Percentiles rank a stretch among this genome's conserved stretches.
Conservation (phyloP, 2,329 filamentous ascomycete genomes). For the Kalaharituber pfeilii region DNA sequence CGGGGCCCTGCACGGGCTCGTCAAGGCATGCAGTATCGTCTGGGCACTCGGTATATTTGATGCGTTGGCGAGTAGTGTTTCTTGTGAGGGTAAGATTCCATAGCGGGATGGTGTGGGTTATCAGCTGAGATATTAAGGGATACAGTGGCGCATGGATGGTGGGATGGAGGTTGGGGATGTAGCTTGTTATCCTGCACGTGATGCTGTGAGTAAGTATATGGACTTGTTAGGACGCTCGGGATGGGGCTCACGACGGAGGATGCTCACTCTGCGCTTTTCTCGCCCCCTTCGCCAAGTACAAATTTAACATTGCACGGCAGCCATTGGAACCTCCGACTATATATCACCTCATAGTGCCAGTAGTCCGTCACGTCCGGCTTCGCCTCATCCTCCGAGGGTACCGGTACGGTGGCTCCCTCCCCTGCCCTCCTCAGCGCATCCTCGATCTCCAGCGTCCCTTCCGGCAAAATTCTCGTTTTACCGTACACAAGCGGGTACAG, state of each 20-base stretch:
- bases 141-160: slow-evolving; percentile 26
- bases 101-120: slow-evolving; percentile 25
- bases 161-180: slow-evolving; percentile 34
- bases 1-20: slow-evolving; percentile 1
- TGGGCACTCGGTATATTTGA: slow-evolving; percentile 11
- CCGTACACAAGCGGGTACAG: slow-evolving; percentile 44
- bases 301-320: slow-evolving; percentile 29
- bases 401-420: too few species aligned
- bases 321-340: slow-evolving; percentile 35
- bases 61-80: background rate
- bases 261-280: slow-evolving; percentile 32
- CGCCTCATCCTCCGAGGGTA: too few species aligned
- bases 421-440: too few species aligned
- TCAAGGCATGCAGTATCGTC: slow-evolving; percentile 24
- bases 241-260: slow-evolving; percentile 26
- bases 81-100: slow-evolving; percentile 24
- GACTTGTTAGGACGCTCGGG: slow-evolving; percentile 1
- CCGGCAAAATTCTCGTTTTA: too few species aligned
- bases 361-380: too few species aligned
- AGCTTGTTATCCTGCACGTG: too few species aligned
- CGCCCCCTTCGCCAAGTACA: slow-evolving; percentile 22
- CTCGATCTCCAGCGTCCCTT: too few species aligned
- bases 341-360: too few species aligned
- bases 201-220: too few species aligned
- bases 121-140: slow-evolving; percentile 26